Percentiles rank a stretch among this genome's conserved stretches.
Evolutionary conservation across 2,329 filamentous ascomycete species (phyloP).

Genomic region (Capronia coronata): DNA sequence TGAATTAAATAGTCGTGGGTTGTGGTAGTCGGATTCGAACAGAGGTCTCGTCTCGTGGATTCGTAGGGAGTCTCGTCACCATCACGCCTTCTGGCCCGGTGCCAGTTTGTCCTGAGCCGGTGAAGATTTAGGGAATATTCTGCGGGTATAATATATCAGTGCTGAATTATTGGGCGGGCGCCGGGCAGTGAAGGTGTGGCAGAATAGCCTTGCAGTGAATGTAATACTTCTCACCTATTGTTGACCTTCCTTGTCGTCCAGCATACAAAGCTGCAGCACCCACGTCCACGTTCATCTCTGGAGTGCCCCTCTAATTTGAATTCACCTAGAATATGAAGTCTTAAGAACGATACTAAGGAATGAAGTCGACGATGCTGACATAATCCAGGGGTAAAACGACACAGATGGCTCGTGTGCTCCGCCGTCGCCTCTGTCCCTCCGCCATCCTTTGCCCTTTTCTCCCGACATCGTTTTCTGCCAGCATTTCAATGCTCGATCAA

Average conservation of each 20-base stretch:
- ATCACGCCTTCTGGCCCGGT: neutral
- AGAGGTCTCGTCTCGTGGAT: neutral
- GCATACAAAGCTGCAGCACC: too few relatives aligned
- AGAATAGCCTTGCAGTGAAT: neutral
- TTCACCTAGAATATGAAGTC: too few relatives aligned
- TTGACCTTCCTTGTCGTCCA: too few relatives aligned
- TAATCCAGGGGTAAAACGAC: neutral
- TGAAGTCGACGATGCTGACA: neutral
- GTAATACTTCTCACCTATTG: too few relatives aligned
- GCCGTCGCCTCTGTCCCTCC: neutral
- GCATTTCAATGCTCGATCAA: neutral
- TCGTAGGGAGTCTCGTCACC: neutral
- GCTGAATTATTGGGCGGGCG: neutral
- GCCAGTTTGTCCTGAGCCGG: neutral
- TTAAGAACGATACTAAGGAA: too few relatives aligned
- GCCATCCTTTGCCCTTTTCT: neutral
- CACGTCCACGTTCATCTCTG: too few relatives aligned
- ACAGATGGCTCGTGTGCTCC: too few relatives aligned
- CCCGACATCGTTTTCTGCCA: too few relatives aligned
- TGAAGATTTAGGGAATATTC: neutral
- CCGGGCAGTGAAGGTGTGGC: neutral
- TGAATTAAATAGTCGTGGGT: neutral
- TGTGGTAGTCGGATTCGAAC: neutral
- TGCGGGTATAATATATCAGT: neutral
- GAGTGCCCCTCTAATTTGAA: too few relatives aligned